Evolutionary conservation across 2,329 filamentous ascomycete genomes (phyloP), one percentile per base, ranked within the genome.

Genomic region (Ascochyta viciae-villosae): DNA sequence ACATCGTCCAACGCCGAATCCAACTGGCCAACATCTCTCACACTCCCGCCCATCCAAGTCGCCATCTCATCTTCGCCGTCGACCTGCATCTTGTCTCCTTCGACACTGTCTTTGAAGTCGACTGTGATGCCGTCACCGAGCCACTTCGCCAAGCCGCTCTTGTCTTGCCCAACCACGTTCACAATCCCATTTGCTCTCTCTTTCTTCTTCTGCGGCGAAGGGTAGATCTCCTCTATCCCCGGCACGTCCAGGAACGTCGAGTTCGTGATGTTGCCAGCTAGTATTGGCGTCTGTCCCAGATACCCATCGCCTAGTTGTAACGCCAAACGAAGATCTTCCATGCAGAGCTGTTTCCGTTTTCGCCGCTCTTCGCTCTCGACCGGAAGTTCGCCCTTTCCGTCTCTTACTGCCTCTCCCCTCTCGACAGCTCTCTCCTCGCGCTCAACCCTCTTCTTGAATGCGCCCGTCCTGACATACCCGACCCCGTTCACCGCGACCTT

Each of bases 361-460:
- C 85, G 85, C 15, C 89, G 88, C 49, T 89, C 88, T 71, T 90
- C 92, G 3, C 90, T 86, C 75, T 97, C 92, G 33, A 92, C 80
- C 0, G 93, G 94, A 6, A 97, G 78, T 26, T 96, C 77, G 1
- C 92, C 92, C 43, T 85, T 88, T 57, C 89, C 88, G 55, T 92
- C 90, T 63, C 91, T 84, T 16, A 84, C 80, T 1, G 96, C 74
- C 65, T 93, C 90, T 4, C 92, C 92, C n/a, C 86, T 82, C 37
- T 87, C 83, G 24, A 85, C 87, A 0, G 86, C 84, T 39, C 89
- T 84, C 71, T 96, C 92, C 74, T 97, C 93, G 42, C 82, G 81
- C 50, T 87, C 85, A 10, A 96, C 81, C 71, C 91, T 90, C 55
- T 85, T 83, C 61, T 86, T 87, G 76, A 94, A 97, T 55, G 86